These are phyloP conservation scores for Maudiozyma bulderi DNA, from an alignment of 805 yeast species.

Conservation along the genomic window DNA sequence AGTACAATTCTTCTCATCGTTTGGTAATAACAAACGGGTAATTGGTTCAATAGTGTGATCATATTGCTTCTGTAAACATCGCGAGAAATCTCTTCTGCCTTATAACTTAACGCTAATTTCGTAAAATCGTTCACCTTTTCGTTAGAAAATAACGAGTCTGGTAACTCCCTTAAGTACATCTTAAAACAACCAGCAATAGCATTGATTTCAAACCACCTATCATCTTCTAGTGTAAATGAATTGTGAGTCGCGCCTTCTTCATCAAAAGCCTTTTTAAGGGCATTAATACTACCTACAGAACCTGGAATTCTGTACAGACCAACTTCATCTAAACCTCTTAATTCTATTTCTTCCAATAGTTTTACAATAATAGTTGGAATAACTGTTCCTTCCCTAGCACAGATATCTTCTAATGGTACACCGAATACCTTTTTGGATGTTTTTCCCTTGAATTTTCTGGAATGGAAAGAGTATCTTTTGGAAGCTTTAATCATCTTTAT, in stretches of 20 bases:
- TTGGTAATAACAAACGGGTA: constrained; percentile 61
- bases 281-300: constrained; percentile 47
- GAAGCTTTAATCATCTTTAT: constrained; percentile 35
- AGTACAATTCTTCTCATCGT: constrained; percentile 55
- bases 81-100: constrained; percentile 12
- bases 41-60: constrained; percentile 26
- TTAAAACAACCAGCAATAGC: constrained; percentile 85
- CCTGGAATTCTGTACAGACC: constrained; percentile 79
- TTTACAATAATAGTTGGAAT: constrained; percentile 60
- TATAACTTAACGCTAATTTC: constrained; percentile 20
- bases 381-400: constrained; percentile 54
- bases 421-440: constrained; percentile 63
- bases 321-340: constrained; percentile 80
- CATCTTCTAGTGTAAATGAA: constrained; percentile 39
- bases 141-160: constrained; percentile 70
- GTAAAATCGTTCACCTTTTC: constrained; percentile 53
- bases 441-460: constrained; percentile 32
- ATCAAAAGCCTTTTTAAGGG: constrained; percentile 45
- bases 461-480: constrained; percentile 35
- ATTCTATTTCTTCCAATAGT: constrained; percentile 67
- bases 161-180: constrained; percentile 72
- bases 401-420: constrained; percentile 67
- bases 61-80: constrained; percentile 24
- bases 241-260: constrained; percentile 35
- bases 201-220: constrained; percentile 68